Evolutionary conservation across 768 basidiomycete species (phyloP).

Genomic region (Tephrocybe sp.): DNA sequence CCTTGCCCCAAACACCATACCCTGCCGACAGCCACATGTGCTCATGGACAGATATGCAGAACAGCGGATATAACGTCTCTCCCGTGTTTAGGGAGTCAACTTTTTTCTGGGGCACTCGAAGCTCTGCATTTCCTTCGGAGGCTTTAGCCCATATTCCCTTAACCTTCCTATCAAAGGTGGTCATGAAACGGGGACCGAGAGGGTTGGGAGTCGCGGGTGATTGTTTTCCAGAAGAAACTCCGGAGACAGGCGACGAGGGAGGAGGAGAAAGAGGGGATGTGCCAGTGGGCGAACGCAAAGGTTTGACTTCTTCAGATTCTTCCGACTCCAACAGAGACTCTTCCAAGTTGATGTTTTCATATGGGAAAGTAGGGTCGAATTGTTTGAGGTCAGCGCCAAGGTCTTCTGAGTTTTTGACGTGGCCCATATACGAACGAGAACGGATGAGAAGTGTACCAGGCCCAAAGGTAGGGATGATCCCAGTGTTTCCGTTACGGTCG

Average conservation of each 20-base stretch:
- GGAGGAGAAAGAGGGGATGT: conserved; percentile 22
- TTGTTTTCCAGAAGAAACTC: conserved; percentile 28
- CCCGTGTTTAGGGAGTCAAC: conserved; percentile 37
- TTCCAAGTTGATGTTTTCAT: neutral
- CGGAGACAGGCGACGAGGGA: conserved; percentile 42
- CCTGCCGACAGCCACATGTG: conserved; percentile 85
- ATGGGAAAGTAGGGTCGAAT: conserved; percentile 4
- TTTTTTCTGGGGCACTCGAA: conserved; percentile 15
- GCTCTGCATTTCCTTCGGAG: neutral
- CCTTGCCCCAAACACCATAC: conserved; percentile 90
- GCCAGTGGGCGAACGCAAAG: conserved; percentile 16
- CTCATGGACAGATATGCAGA: conserved; percentile 78
- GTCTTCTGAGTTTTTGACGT: conserved; percentile 13
- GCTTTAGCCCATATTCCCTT: neutral
- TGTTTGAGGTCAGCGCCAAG: conserved; percentile 13
- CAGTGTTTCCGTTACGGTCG: conserved; percentile 56
- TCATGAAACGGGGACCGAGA: conserved; percentile 26
- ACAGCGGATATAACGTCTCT: conserved; percentile 64
- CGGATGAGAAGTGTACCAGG: conserved; percentile 84
- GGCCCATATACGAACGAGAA: conserved; percentile 41
- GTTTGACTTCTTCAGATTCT: conserved; percentile 3
- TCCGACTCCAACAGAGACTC: conserved; percentile 2
- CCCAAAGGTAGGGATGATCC: conserved; percentile 83
- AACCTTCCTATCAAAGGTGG: conserved; percentile 13
- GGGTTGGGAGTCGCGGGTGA: conserved; percentile 26